Evolutionary conservation across 1,284 basidiomycete genomes (phyloP).

Genomic region (Lentinus polychrous): DNA sequence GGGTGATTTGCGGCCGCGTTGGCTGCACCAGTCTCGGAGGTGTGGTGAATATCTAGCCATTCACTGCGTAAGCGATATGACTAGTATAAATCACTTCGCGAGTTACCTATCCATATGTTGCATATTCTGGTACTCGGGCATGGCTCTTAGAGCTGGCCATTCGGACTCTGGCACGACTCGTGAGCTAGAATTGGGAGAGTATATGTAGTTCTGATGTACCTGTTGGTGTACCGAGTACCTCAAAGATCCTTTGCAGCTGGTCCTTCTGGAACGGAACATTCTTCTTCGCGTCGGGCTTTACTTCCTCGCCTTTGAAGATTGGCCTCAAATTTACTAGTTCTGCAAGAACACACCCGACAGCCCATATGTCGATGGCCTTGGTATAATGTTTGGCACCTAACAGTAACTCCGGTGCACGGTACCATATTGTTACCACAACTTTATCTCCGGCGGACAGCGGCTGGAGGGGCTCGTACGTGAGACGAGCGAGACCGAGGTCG

Average conservation of each 20-base stretch:
- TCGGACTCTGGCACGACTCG: constrained; percentile 52
- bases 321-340: constrained; percentile 90
- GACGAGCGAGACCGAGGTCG: constrained; percentile 89
- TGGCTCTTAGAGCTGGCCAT: constrained; percentile 84
- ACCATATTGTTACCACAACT: constrained; percentile 99
- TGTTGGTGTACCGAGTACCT: constrained; percentile 86
- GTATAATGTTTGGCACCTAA: constrained; percentile 96
- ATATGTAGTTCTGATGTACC: constrained; percentile 35
- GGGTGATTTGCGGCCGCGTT: constrained; percentile 31
- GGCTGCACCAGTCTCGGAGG: constrained; percentile 75
- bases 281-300: constrained; percentile 90
- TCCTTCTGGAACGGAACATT: constrained; percentile 93
- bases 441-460: constrained; percentile 88
- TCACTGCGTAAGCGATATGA: constrained; percentile 1
- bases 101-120: constrained; percentile 71
- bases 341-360: constrained; percentile 94
- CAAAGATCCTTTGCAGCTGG: constrained; percentile 92
- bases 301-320: constrained; percentile 99
- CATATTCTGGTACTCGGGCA: constrained; percentile 87
- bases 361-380: constrained; percentile 93
- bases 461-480: constrained; percentile 82
- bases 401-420: constrained; percentile 91
- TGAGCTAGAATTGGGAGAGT: background rate
- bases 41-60: constrained; percentile 63
- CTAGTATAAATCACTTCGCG: constrained; percentile 9